Percentiles rank a stretch among this genome's conserved stretches.
These are phyloP conservation scores for Aspergillus wentii DNA, from an alignment of 495 filamentous ascomycete genomes.

Conservation along the genomic window DNA sequence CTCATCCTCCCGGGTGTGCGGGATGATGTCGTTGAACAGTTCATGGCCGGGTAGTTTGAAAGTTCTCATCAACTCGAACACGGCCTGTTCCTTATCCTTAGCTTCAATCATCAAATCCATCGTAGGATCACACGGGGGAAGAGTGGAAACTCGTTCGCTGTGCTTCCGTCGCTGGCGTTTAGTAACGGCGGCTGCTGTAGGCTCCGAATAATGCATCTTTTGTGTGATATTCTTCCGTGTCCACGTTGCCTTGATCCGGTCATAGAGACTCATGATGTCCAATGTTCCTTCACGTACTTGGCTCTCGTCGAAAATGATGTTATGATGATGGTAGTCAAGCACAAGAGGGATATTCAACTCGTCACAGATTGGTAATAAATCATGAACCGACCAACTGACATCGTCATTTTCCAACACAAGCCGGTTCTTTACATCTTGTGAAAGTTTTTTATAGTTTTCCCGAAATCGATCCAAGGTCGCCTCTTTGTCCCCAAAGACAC, in stretches of 20 bases:
- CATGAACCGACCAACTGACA: conserved; percentile 84
- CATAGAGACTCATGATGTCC: conserved; percentile 68
- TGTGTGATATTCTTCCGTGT: conserved; percentile 78
- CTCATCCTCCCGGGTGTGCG: conserved; percentile 73
- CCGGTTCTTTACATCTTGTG: conserved; percentile 67
- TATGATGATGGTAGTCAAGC: conserved; percentile 93
- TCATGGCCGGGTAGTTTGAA: conserved; percentile 79
- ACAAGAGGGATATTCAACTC: conserved; percentile 91
- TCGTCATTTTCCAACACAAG: conserved; percentile 95
- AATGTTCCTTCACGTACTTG: conserved; percentile 78
- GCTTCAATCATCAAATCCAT: conserved; percentile 99
- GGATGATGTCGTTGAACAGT: conserved; percentile 70
- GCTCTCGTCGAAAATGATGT: conserved; percentile 75
- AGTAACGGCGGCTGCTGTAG: conserved; percentile 68
- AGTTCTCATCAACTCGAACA: conserved; percentile 87
- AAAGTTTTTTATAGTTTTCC: conserved; percentile 64
- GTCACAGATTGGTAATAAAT: conserved; percentile 85
- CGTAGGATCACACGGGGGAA: conserved; percentile 74
- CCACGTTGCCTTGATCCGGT: conserved; percentile 82
- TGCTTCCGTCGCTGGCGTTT: conserved; percentile 76
- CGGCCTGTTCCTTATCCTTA: conserved; percentile 96
- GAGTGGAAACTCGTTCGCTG: conserved; percentile 64
- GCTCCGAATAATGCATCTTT: conserved; percentile 96
- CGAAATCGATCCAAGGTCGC: conserved; percentile 80
- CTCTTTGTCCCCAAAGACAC: conserved; percentile 81